Evolutionary conservation across 2,329 filamentous ascomycete genomes (phyloP).

Genomic region (Fusarium pseudoanthophilum): DNA sequence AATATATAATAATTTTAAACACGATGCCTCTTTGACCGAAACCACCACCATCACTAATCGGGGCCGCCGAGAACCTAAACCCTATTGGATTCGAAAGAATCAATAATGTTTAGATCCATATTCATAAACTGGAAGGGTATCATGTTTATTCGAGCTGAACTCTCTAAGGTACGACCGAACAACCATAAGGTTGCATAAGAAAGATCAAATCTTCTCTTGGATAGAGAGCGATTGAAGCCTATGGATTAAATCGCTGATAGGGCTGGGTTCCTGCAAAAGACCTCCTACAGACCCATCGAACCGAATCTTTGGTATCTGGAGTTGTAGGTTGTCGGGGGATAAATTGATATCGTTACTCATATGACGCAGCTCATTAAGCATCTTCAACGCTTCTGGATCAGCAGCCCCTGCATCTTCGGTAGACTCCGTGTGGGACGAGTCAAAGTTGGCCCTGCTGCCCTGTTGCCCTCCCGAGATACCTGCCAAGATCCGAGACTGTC

Average conservation of each 20-base stretch:
- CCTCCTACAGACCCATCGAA: neutral
- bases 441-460: neutral
- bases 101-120: no score
- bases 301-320: neutral
- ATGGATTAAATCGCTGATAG: neutral
- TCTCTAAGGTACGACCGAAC: rapidly evolving
- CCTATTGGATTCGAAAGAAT: no score
- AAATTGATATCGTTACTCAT: neutral
- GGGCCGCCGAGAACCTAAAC: no score
- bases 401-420: rapidly evolving
- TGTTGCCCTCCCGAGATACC: neutral
- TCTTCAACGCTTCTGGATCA: neutral
- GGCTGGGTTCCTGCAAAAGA: neutral
- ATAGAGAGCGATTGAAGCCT: neutral
- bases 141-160: neutral
- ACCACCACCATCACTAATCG: no score
- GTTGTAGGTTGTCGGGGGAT: neutral
- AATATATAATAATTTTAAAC: no score
- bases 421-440: neutral
- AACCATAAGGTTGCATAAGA: neutral
- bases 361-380: neutral
- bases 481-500: neutral
- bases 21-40: no score
- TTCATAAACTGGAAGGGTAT: no score
- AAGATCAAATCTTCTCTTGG: rapidly evolving